Evolutionary conservation across 139 green algal species (phyloP).

Genomic region (Chlamydomonas incerta): DNA sequence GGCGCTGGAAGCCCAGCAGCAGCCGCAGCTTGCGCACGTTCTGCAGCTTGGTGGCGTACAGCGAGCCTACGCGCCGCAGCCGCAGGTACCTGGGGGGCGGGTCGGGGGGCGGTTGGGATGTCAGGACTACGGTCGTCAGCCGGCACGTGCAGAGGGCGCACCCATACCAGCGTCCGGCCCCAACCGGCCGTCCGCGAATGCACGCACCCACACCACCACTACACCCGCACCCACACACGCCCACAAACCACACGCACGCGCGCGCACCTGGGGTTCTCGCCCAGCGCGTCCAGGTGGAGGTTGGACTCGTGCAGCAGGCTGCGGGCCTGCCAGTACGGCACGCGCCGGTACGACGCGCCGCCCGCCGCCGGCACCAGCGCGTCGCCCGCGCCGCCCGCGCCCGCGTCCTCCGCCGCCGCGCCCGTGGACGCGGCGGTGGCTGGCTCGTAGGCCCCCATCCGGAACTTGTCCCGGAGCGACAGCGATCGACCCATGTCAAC

Average conservation of each 20-base stretch:
- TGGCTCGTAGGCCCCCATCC: slow-evolving; percentile 4
- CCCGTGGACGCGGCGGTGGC: too few relatives aligned
- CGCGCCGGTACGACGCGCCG: background rate
- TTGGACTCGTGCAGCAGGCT: slow-evolving; percentile 53
- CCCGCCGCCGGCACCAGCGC: background rate
- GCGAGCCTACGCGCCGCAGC: slow-evolving; percentile 34
- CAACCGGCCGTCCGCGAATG: too few relatives aligned
- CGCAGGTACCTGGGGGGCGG: slow-evolving; percentile 52
- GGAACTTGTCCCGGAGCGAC: slow-evolving; percentile 41
- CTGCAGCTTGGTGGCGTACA: slow-evolving; percentile 51
- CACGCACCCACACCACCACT: too few relatives aligned
- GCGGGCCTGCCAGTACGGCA: slow-evolving; percentile 43
- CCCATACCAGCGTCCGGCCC: too few relatives aligned
- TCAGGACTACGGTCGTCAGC: too few relatives aligned
- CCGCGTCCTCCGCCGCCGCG: background rate
- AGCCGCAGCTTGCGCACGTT: slow-evolving; percentile 58
- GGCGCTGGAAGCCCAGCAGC: slow-evolving; percentile 52
- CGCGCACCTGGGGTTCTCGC: slow-evolving; percentile 52
- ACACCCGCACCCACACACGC: background rate
- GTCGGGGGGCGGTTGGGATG: background rate
- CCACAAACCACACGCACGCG: slow-evolving; percentile 7
- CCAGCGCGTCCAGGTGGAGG: slow-evolving; percentile 58
- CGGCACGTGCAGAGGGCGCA: too few relatives aligned
- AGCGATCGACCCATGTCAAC: slow-evolving; percentile 47
- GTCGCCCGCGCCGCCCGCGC: background rate